These are phyloP conservation scores for Cytospora piceae DNA, from an alignment of 2,329 filamentous ascomycete species.

Conservation along the genomic window DNA sequence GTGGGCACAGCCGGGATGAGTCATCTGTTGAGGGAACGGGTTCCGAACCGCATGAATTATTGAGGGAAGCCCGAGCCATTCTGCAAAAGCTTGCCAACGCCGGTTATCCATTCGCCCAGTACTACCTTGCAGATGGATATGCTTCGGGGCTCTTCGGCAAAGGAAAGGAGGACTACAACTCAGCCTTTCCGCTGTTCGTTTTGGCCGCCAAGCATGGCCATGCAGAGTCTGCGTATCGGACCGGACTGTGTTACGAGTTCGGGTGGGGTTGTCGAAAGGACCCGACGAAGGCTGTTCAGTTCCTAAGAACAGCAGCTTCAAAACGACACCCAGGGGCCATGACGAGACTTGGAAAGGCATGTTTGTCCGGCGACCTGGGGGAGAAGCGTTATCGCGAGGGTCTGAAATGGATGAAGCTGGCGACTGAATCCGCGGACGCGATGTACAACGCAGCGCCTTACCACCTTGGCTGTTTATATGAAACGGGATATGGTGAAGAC, in stretches of 20 bases:
- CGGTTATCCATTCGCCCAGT: slow-evolving; percentile 95
- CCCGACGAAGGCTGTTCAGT: slow-evolving; percentile 89
- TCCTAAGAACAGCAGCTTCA: slow-evolving; percentile 84
- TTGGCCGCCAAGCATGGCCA: slow-evolving; percentile 96
- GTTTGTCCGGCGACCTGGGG: slow-evolving; percentile 86
- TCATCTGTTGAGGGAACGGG: slow-evolving; percentile 50
- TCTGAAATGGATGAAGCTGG: slow-evolving; percentile 94
- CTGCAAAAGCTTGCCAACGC: slow-evolving; percentile 83
- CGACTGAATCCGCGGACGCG: slow-evolving; percentile 82
- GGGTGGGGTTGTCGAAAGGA: slow-evolving; percentile 95
- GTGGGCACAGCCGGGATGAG: slow-evolving; percentile 51
- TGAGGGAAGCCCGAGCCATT: slow-evolving; percentile 87
- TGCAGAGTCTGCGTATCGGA: slow-evolving; percentile 91
- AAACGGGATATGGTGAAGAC: slow-evolving; percentile 91
- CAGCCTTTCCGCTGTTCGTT: slow-evolving; percentile 90
- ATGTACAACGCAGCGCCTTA: slow-evolving; percentile 95
- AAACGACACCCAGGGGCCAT: slow-evolving; percentile 96
- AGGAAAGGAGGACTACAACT: slow-evolving; percentile 87
- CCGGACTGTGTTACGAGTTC: slow-evolving; percentile 95
- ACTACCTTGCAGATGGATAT: slow-evolving; percentile 94
- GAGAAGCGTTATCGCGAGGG: slow-evolving; percentile 87
- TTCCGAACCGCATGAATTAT: slow-evolving; percentile 66
- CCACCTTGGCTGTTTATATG: slow-evolving; percentile 85
- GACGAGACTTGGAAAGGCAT: slow-evolving; percentile 88
- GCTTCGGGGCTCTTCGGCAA: slow-evolving; percentile 95